Base-by-base conservation (phyloP, 2,329 filamentous ascomycete genomes). In the Helminthosporium solani region DNA sequence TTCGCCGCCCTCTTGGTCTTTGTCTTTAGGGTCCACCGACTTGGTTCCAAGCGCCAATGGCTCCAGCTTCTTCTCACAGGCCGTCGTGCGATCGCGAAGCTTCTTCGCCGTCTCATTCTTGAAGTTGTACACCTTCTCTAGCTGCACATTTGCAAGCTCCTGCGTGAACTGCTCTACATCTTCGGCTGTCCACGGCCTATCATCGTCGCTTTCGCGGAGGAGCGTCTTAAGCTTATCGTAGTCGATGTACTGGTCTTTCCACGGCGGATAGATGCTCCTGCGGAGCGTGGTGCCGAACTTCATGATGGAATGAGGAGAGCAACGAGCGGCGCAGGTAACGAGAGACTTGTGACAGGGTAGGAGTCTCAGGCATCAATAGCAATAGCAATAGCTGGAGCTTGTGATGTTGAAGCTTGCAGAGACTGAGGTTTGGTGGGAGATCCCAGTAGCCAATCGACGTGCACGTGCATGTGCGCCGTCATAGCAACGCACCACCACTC, bases 121-220 rank as follows among this genome's bases (percentile, higher is more conserved):
- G 73, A 97, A 97, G 42, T 81, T 75, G 66, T 92, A 87, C 51
- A 97, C 92, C 75, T 96, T 97, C 63, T 97, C 91, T 55, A 99
- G 80, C 75, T 99, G 90, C 21, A 88, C 84, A 66, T 96, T 96
- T 72, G 96, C 85, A 57, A 97, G 81, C 76, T 97, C 92, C 68
- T 96, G 89, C 66, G 92, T 94, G 73, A 99, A 99, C 28, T 81
- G 82, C 66, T 87, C 88, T 78, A 97, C 94, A 68, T 99, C 94
- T 37, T 91, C 85, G 62, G 95, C 90, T 20, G 91, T 96, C 94
- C 94, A 99, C 33, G 72, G 63, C 48, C 82, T 77, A 18, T 86
- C 84, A 41, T 75, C 78, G 28, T 31, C 72, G 46, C 61, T 63
- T 70, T 97, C 94, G 54, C 89, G 86, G 50, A 99, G 77, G 48